Percentiles rank a stretch among this genome's conserved stretches.
Evolutionary conservation across 345 rosid species (phyloP).

Genomic region (Streptanthus diversifolius): DNA sequence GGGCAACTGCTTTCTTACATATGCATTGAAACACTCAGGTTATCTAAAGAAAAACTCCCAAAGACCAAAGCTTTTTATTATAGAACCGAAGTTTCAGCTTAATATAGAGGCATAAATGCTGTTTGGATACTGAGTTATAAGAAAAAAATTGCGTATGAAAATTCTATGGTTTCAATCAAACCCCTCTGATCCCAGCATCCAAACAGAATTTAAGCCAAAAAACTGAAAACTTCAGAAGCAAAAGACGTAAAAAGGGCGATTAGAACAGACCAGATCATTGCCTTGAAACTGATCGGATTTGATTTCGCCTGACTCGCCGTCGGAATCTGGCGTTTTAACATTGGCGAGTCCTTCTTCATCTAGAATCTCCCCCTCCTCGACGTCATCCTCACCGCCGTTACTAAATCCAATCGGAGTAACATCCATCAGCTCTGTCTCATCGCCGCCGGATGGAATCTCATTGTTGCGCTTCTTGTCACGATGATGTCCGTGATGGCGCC

Average conservation of each 20-base stretch:
- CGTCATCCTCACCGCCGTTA: conserved; percentile 51
- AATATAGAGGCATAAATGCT: conserved; percentile 10
- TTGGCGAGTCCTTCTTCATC: conserved; percentile 49
- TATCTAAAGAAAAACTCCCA: conserved; percentile 51
- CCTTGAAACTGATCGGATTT: conserved; percentile 37
- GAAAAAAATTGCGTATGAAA: not conserved
- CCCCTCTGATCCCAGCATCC: conserved; percentile 32
- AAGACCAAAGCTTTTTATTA: conserved; percentile 41
- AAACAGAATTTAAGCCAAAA: conserved; percentile 7
- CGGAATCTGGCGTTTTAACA: conserved; percentile 25
- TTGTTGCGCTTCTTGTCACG: conserved; percentile 61
- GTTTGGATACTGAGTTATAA: conserved; percentile 37
- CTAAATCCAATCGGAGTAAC: conserved; percentile 20
- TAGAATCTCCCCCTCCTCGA: conserved; percentile 98
- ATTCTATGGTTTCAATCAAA: not conserved
- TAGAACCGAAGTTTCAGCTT: conserved; percentile 9
- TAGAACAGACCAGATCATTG: conserved; percentile 67
- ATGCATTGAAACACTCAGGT: conserved; percentile 50
- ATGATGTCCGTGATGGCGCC: conserved; percentile 54
- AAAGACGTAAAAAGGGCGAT: conserved; percentile 24
- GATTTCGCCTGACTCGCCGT: conserved; percentile 35
- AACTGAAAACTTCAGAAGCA: not conserved
- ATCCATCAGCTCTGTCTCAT: conserved; percentile 24
- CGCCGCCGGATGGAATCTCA: conserved; percentile 34
- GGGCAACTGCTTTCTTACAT: conserved; percentile 55